Conservation (phyloP, 2,329 filamentous ascomycete species). For the Leptographium radiaticola region DNA sequence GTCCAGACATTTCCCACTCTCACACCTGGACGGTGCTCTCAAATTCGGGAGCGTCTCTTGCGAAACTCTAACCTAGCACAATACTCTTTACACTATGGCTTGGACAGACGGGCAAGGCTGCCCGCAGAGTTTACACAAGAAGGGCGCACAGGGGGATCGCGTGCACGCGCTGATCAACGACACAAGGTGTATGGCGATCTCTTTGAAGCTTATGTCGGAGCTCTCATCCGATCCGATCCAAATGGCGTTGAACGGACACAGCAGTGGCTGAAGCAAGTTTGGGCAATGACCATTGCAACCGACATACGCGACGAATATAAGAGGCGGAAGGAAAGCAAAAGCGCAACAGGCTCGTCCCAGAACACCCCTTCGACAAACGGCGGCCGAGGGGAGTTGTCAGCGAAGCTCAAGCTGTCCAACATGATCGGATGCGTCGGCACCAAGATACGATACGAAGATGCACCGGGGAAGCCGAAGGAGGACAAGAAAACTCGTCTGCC, state of each 20-base stretch:
- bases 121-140: conserved; percentile 30
- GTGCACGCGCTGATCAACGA: conserved; percentile 35
- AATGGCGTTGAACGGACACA: conserved; percentile 48
- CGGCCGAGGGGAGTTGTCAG: neutral
- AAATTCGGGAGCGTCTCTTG: conserved; percentile 65
- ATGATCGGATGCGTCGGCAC: conserved; percentile 43
- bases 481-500: conserved; percentile 40
- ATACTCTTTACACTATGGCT: conserved; percentile 57
- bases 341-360: neutral
- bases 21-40: conserved; percentile 55
- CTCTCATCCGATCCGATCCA: conserved; percentile 56
- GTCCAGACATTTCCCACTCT: conserved; percentile 55
- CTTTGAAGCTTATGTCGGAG: conserved; percentile 84
- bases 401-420: conserved; percentile 40
- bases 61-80: conserved; percentile 65
- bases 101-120: conserved; percentile 51
- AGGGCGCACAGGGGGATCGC: conserved; percentile 23
- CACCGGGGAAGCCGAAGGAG: conserved; percentile 36
- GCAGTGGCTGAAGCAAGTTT: conserved; percentile 63
- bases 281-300: conserved; percentile 50
- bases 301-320: conserved; percentile 35
- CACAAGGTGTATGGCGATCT: conserved; percentile 73
- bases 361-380: neutral
- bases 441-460: conserved; percentile 47
- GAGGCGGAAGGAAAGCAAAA: conserved; percentile 9